Conservation (phyloP, 225 moss, liverwort and hornwort genomes). For the Pleurozium schreberi region DNA sequence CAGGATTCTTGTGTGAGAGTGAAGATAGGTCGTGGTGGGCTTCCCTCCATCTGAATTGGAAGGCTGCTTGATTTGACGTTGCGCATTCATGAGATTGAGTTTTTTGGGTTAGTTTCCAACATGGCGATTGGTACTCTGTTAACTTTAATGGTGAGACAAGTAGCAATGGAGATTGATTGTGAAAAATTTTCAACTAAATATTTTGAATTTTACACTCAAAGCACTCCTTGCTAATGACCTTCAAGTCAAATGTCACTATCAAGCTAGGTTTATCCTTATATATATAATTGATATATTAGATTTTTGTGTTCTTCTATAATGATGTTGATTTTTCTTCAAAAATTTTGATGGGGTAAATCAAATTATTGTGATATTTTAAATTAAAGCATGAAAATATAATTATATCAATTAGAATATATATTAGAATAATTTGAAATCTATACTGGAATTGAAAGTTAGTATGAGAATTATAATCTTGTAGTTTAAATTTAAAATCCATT, state of each 20-base stretch:
- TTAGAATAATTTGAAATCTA: background rate
- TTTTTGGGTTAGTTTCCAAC: background rate
- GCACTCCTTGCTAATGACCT: background rate
- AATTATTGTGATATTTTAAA: background rate
- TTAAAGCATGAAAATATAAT: background rate
- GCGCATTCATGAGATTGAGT: background rate
- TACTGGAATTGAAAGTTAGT: background rate
- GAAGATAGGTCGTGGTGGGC: too few relatives aligned
- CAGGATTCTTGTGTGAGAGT: too few relatives aligned
- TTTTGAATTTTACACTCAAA: background rate
- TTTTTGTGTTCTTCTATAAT: background rate
- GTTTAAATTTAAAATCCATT: background rate
- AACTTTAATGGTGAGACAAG: background rate
- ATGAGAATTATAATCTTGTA: background rate
- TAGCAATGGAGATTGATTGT: background rate
- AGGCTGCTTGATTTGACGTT: background rate
- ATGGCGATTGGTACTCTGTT: background rate
- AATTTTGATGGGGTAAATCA: background rate
- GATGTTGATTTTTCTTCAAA: background rate
- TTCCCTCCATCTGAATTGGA: too few relatives aligned
- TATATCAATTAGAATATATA: background rate
- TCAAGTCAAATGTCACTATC: background rate
- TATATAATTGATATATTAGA: background rate
- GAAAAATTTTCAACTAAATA: background rate
- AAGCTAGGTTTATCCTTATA: background rate